Conservation (phyloP, 148 eudicot genomes). For the Camellia lanceoleosa region DNA sequence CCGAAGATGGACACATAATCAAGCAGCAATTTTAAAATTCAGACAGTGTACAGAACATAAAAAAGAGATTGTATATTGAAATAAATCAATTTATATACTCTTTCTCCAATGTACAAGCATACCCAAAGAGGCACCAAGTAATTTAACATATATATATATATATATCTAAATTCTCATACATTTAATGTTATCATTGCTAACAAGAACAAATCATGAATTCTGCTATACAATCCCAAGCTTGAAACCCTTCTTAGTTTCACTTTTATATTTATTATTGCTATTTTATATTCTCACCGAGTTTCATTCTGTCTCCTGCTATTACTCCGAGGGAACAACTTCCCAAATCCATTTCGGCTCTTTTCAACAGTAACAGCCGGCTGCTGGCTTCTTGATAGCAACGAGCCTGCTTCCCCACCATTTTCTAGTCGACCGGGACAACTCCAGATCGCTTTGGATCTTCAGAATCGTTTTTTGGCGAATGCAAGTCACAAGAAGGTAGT, state of each 20-base stretch:
- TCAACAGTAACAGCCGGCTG: neutral
- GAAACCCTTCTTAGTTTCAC: neutral
- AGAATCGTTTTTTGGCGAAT: neutral
- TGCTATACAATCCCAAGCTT: neutral
- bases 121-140: neutral
- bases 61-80: neutral
- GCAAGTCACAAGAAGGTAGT: neutral
- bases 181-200: constrained; percentile 5
- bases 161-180: neutral
- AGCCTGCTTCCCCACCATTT: constrained; percentile 10
- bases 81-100: neutral
- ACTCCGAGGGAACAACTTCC: constrained; percentile 25
- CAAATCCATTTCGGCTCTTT: constrained; percentile 29
- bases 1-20: no score
- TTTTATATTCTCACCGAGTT: neutral
- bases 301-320: constrained; percentile 18
- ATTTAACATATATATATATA: neutral
- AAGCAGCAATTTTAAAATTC: no score
- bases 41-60: neutral
- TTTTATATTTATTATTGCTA: no score
- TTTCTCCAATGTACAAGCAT: neutral
- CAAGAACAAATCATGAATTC: neutral
- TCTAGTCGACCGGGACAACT: constrained; percentile 5
- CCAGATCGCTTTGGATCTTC: neutral
- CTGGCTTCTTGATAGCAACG: constrained; percentile 1